Evolutionary conservation across 2,329 filamentous ascomycete species (phyloP).

Genomic region (Botryotinia globosa): DNA sequence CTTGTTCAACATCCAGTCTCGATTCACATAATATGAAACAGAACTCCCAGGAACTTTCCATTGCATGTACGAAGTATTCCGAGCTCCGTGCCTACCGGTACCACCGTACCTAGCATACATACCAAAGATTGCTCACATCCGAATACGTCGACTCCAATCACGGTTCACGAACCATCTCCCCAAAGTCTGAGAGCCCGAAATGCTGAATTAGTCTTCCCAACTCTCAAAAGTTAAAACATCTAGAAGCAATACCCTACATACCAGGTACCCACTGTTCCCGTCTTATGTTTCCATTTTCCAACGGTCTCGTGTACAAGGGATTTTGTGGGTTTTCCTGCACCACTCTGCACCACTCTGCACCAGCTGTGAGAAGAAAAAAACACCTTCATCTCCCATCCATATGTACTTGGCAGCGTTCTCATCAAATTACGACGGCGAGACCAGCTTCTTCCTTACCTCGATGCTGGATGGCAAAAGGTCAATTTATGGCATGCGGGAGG

Average conservation of each 20-base stretch:
- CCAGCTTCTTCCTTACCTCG: not conserved
- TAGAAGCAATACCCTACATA: slow-evolving; percentile 9
- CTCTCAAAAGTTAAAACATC: not conserved
- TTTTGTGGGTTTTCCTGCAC: slow-evolving; percentile 10
- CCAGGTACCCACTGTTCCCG: not conserved
- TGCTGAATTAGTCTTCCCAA: not conserved
- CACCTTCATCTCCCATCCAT: not conserved
- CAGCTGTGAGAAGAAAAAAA: not conserved
- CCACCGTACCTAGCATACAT: not conserved
- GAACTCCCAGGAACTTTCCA: not conserved
- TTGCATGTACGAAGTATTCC: not conserved
- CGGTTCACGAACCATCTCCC: not conserved
- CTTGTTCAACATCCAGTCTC: not conserved
- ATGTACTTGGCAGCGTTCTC: not conserved
- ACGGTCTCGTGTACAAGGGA: slow-evolving; percentile 8
- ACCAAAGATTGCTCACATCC: not conserved
- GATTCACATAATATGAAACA: not conserved
- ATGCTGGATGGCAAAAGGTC: not conserved
- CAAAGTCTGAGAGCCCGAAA: too few relatives aligned
- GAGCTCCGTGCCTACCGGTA: not conserved
- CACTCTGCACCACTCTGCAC: not conserved
- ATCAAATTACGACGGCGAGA: too few relatives aligned
- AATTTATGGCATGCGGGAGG: not conserved
- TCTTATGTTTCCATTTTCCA: slow-evolving; percentile 6
- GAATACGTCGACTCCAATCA: not conserved